Evolutionary conservation across 2,329 filamentous ascomycete species (phyloP).

Genomic region (Fusarium nurragi): DNA sequence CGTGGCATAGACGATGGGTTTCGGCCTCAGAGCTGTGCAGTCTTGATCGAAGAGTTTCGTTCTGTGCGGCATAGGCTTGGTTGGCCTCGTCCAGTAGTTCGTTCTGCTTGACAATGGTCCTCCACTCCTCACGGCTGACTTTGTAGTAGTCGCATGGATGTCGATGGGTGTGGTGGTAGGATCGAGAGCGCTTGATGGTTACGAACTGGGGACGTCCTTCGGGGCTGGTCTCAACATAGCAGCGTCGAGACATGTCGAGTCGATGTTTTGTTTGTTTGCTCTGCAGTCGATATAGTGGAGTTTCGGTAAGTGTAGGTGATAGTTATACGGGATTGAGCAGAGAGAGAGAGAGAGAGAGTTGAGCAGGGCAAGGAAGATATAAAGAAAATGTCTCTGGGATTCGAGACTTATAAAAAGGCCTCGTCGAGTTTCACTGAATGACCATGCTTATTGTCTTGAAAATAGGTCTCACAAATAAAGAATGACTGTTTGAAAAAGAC

Average conservation of each 20-base stretch:
- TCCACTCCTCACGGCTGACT: slow-evolving; percentile 51
- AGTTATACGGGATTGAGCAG: not conserved
- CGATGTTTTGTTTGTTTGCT: not conserved
- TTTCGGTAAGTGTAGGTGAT: slow-evolving; percentile 1
- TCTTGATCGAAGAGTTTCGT: slow-evolving; percentile 49
- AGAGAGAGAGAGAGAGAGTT: not conserved
- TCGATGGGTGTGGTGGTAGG: slow-evolving; percentile 48
- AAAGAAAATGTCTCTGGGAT: slow-evolving; percentile 18
- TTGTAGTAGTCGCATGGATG: slow-evolving; percentile 50
- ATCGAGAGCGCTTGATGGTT: slow-evolving; percentile 53
- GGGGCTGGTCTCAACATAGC: slow-evolving; percentile 50
- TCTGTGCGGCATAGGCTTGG: slow-evolving; percentile 47
- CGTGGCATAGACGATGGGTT: slow-evolving; percentile 46
- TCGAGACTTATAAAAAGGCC: not conserved
- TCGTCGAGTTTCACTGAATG: slow-evolving; percentile 26
- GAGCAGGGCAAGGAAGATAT: slow-evolving; percentile 12
- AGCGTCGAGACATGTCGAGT: slow-evolving; percentile 49
- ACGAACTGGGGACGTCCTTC: slow-evolving; percentile 51
- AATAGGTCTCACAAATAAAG: slow-evolving; percentile 27
- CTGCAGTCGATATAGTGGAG: not conserved
- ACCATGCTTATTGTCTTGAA: slow-evolving; percentile 38
- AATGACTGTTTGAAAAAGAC: slow-evolving; percentile 38
- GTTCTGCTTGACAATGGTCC: slow-evolving; percentile 50
- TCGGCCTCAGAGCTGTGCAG: slow-evolving; percentile 51
- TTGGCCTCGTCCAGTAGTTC: slow-evolving; percentile 50